A percentile compares a stretch with the other conserved stretches of the same genome.
Conservation (phyloP, 2,329 filamentous ascomycete genomes). For the Didymella arachidicola region DNA sequence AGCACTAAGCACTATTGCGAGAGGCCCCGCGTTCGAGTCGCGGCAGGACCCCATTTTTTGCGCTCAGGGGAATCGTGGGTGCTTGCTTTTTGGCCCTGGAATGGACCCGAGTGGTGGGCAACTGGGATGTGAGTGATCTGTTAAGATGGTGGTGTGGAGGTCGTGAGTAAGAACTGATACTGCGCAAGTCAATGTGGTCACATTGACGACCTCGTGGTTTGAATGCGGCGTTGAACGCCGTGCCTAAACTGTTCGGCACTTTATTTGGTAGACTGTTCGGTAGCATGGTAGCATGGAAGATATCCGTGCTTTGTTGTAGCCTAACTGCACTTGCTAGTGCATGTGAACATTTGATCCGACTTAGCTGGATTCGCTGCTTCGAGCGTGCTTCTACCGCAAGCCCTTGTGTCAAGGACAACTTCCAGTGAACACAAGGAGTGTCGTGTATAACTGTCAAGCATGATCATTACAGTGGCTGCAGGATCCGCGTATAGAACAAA, state of each 20-base stretch:
- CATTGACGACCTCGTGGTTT: neutral
- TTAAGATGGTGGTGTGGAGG: neutral
- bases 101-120: neutral
- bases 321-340: too few relatives aligned
- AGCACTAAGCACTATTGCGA: constrained; percentile 21
- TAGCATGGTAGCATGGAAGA: too few relatives aligned
- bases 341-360: neutral
- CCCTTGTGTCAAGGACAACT: neutral
- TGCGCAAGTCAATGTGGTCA: neutral
- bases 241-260: neutral
- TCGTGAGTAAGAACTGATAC: neutral
- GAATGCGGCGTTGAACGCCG: neutral
- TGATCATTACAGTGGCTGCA: too few relatives aligned
- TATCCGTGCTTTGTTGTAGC: neutral
- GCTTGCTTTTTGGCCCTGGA: neutral
- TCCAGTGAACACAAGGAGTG: too few relatives aligned
- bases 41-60: constrained; percentile 24
- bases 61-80: neutral
- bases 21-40: constrained; percentile 28
- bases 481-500: too few relatives aligned
- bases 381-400: neutral
- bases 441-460: too few relatives aligned
- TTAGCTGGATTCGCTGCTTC: neutral
- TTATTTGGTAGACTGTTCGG: too few relatives aligned
- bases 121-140: neutral